Evolutionary conservation across 2,329 filamentous ascomycete species (phyloP), one percentile per base, ranked within the genome.

Genomic region (Curvularia lunata): DNA sequence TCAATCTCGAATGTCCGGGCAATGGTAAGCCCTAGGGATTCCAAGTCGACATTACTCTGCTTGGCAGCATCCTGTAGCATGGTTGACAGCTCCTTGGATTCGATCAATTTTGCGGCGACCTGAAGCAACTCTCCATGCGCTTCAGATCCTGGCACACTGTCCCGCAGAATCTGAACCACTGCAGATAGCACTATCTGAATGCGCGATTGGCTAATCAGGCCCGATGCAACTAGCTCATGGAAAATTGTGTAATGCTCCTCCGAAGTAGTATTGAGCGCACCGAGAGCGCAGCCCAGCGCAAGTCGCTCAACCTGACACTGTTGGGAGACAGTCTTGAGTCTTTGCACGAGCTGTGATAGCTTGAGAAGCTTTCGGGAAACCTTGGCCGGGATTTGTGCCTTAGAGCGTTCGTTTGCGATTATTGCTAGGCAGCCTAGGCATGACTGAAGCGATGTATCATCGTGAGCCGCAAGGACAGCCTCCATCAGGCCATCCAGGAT

Each of bases 401-500:
- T 84, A 3, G 87, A 87, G 71, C 91, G 88, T 75, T 92, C 89
- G 72, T 96, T 91, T 1, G 91, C 90, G 41, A 98, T 81, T 19
- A 96, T 87, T 4, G 91, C 88, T 52, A 98, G 79, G 70, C 91
- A 96, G 12, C 91, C 87, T 1, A 97, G 82, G 10, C 88, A 92
- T 16, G 91, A 86, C 18, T 86, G 83, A 1, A 89, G 77, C 0
- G 91, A 96, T 59, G 92, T 88, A 42, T 82, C 78, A 1, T 87
- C 89, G 88, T 92, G 96, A 8, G 90, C 91, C 27, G 84, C 80
- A 8, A 90, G 88, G 32, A 97, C 86, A 62, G 93, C 91, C 69
- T 96, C 91, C 92, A 98, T 96, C 70, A 99, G 84, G 1, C 89
- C 88, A 52, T 91, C 88, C n/a, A 98, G 82, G 2, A 93, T 86